Evolutionary conservation across 495 filamentous ascomycete genomes (phyloP).

Genomic region (Polyplosphaeria fusca): DNA sequence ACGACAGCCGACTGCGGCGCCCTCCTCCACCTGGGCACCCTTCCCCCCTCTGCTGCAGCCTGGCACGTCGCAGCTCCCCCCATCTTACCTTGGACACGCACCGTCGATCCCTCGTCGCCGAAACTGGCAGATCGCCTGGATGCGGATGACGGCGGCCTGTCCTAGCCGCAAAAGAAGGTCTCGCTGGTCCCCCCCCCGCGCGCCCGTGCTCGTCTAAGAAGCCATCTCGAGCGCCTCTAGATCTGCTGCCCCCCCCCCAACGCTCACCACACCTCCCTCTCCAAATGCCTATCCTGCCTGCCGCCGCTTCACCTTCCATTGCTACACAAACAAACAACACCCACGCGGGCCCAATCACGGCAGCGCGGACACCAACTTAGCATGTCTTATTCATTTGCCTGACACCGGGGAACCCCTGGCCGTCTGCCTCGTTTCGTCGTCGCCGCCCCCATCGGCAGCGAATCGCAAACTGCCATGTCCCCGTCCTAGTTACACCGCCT

Average conservation of each 20-base stretch:
- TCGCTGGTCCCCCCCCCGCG: background rate
- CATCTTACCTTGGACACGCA: too few relatives aligned
- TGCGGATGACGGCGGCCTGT: background rate
- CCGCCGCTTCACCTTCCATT: background rate
- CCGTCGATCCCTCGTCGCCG: too few relatives aligned
- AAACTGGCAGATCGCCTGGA: too few relatives aligned
- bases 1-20: too few relatives aligned
- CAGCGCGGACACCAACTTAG: conserved; percentile 15
- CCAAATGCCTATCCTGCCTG: background rate
- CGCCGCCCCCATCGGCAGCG: conserved; percentile 19
- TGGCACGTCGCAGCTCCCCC: too few relatives aligned
- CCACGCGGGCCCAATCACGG: conserved; percentile 17
- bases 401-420: conserved; percentile 14
- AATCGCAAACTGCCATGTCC: conserved; percentile 20
- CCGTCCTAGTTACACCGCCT: conserved; percentile 4
- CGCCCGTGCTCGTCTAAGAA: background rate
- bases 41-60: too few relatives aligned
- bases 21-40: too few relatives aligned
- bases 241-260: too few relatives aligned
- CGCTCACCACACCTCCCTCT: background rate
- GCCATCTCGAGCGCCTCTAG: background rate
- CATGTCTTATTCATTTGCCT: conserved; percentile 28
- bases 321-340: conserved; percentile 17
- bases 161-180: background rate
- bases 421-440: conserved; percentile 11